Conservation (phyloP, 306 rosid species). For the Arachis hypogaea region DNA sequence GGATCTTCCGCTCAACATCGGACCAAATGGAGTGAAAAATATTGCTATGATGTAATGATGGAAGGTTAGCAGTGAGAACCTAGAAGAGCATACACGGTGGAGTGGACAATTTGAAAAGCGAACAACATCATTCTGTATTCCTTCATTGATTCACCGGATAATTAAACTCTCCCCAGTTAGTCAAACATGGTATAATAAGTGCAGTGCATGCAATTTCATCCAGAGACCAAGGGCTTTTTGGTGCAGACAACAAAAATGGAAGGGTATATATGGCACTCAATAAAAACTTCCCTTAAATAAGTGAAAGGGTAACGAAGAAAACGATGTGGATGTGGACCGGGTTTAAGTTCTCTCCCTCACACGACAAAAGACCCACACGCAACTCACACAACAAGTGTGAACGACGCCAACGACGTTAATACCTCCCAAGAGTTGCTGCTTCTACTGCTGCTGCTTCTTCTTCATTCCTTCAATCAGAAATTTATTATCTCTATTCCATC, state of each 20-base stretch:
- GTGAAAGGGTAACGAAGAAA: not conserved
- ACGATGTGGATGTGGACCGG: slow-evolving; percentile 16
- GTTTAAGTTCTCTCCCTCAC: not conserved
- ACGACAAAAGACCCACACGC: not conserved
- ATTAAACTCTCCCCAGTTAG: not conserved
- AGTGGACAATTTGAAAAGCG: slow-evolving; percentile 3
- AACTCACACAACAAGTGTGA: slow-evolving; percentile 36
- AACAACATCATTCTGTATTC: not conserved
- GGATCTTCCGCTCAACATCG: too few relatives aligned
- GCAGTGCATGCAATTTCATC: slow-evolving; percentile 6
- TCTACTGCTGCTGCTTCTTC: not conserved
- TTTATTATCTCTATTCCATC: slow-evolving; percentile 1
- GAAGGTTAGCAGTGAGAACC: not conserved
- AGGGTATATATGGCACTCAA: slow-evolving; percentile 33
- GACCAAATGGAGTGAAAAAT: too few relatives aligned
- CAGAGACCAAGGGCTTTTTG: slow-evolving; percentile 16
- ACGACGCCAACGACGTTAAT: not conserved
- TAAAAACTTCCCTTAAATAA: not conserved
- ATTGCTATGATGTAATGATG: not conserved
- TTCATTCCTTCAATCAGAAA: slow-evolving; percentile 1
- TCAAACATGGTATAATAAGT: slow-evolving; percentile 31
- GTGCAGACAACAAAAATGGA: not conserved
- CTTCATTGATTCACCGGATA: not conserved
- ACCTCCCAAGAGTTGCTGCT: too few relatives aligned
- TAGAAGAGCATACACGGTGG: not conserved